Evolutionary conservation across 208 protist species (phyloP).

Genomic region (Trypanosoma avium): DNA sequence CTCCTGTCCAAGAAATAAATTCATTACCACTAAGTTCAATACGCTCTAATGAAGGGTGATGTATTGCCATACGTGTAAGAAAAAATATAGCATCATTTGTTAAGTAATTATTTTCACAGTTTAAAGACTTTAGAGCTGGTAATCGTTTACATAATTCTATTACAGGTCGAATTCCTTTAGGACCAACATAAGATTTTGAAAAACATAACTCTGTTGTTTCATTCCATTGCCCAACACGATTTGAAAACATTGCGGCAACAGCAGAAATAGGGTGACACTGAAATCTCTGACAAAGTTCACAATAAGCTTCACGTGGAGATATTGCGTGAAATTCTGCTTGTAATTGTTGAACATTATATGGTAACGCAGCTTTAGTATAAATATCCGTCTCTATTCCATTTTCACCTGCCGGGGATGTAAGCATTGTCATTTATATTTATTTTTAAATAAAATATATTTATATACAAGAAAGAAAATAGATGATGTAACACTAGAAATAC

Average conservation of each 20-base stretch:
- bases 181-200: slow-evolving; percentile 64
- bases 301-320: slow-evolving; percentile 56
- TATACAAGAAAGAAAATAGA: background rate
- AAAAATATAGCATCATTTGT: slow-evolving; percentile 64
- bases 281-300: slow-evolving; percentile 34
- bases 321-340: slow-evolving; percentile 43
- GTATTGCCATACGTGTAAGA: slow-evolving; percentile 53
- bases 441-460: background rate
- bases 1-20: slow-evolving; percentile 77
- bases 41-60: slow-evolving; percentile 52
- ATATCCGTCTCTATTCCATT: slow-evolving; percentile 1
- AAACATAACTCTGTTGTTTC: slow-evolving; percentile 49
- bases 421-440: background rate
- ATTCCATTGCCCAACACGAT: slow-evolving; percentile 40
- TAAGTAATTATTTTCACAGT: slow-evolving; percentile 70
- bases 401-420: background rate
- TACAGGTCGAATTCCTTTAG: slow-evolving; percentile 45
- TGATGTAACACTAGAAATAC: background rate
- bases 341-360: slow-evolving; percentile 43
- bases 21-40: slow-evolving; percentile 67
- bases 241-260: slow-evolving; percentile 50
- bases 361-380: slow-evolving; percentile 17
- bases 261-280: slow-evolving; percentile 40
- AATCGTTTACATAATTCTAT: slow-evolving; percentile 67
- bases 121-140: slow-evolving; percentile 36